Percentiles rank a stretch among this genome's conserved stretches.
Conservation (phyloP, 305 asterid genomes). For the Rubia balearica region DNA sequence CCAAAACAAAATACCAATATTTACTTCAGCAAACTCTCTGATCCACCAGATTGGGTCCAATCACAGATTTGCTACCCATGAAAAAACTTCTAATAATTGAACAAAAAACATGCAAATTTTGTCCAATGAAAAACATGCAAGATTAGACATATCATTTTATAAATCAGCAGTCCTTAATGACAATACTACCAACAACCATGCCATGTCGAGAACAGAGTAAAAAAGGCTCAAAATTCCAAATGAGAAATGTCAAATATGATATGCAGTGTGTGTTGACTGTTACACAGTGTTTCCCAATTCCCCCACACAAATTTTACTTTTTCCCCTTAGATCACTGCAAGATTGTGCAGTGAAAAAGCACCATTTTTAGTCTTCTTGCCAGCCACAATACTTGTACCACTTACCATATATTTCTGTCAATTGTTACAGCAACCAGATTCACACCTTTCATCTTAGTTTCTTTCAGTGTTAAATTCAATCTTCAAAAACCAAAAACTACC, state of each 20-base stretch:
- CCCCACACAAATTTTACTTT: constrained; percentile 3
- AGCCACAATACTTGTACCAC: neutral
- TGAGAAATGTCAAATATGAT: neutral
- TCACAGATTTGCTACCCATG: neutral
- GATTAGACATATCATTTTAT: neutral
- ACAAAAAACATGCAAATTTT: neutral
- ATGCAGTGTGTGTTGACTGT: constrained; percentile 5
- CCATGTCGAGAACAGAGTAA: neutral
- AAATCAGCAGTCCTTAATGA: neutral
- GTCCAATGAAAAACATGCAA: neutral
- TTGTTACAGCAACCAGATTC: neutral
- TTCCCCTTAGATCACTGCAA: neutral
- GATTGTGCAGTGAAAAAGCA: neutral
- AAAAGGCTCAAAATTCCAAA: neutral
- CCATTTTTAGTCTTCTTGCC: neutral
- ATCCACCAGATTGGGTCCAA: neutral
- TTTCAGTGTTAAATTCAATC: neutral
- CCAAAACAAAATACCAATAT: neutral
- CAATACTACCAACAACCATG: neutral
- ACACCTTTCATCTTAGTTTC: neutral
- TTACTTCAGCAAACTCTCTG: neutral
- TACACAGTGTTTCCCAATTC: neutral
- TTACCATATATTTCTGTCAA: neutral
- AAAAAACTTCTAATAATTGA: no score
- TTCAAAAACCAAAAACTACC: neutral